phyloP scores from a whole-genome alignment of 768 basidiomycete genomes.

The Boletus barrowsii region DNA sequence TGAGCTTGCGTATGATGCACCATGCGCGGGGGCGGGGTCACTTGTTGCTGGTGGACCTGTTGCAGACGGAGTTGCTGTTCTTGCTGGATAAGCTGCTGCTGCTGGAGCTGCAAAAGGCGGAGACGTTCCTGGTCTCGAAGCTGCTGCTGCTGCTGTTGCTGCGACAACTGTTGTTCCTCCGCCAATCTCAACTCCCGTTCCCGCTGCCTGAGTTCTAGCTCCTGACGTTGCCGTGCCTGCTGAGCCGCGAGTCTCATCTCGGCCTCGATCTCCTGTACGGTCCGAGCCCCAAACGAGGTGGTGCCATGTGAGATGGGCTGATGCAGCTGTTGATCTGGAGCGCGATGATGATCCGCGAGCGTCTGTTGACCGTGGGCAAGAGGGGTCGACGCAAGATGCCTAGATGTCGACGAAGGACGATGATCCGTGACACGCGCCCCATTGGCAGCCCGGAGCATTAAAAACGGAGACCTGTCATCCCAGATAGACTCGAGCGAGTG shows the following conservation, averaged over 20 bases:
- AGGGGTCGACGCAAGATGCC: conserved; percentile 21
- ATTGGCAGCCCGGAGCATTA: conserved; percentile 56
- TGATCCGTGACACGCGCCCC: conserved; percentile 43
- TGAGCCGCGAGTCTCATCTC: conserved; percentile 73
- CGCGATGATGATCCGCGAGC: conserved; percentile 33
- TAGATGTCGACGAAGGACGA: conserved; percentile 23
- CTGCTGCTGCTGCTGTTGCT: conserved; percentile 40
- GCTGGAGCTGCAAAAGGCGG: conserved; percentile 43
- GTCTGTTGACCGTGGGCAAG: conserved; percentile 28
- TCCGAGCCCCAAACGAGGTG: conserved; percentile 46
- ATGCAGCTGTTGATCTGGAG: conserved; percentile 38
- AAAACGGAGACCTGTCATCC: conserved; percentile 79
- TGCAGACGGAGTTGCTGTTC: conserved; percentile 38
- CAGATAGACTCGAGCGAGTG: conserved; percentile 72
- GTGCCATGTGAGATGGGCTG: conserved; percentile 34
- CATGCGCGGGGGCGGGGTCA: conserved; percentile 71
- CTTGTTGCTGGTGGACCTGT: conserved; percentile 36
- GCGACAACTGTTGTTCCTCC: conserved; percentile 36
- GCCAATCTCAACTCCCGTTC: conserved; percentile 39
- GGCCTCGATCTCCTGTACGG: conserved; percentile 78
- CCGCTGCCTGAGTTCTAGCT: conserved; percentile 45
- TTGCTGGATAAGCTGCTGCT: conserved; percentile 36
- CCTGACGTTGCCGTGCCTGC: conserved; percentile 38
- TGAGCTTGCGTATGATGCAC: conserved; percentile 34
- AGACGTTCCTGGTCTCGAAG: conserved; percentile 41